These are phyloP conservation scores for Suhomyces tanzawaensis DNA, from an alignment of 805 yeast species.

Conservation along the genomic window DNA sequence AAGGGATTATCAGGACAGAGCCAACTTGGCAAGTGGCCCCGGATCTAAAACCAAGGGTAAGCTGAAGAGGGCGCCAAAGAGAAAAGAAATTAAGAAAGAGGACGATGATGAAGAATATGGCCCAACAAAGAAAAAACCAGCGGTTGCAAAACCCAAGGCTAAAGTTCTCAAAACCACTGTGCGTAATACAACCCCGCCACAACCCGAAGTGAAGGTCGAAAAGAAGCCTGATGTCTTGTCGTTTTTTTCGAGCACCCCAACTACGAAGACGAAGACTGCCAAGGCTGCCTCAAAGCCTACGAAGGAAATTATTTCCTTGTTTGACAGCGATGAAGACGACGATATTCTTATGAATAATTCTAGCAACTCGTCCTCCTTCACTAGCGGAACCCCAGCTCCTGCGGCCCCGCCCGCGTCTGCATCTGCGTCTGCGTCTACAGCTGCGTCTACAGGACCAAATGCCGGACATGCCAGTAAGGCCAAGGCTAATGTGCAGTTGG, in stretches of 20 bases:
- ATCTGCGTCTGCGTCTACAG: too few species aligned
- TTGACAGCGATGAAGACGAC: constrained; percentile 38
- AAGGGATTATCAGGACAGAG: constrained; percentile 61
- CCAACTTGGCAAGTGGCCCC: constrained; percentile 44
- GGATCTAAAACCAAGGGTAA: constrained; percentile 41
- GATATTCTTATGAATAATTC: constrained; percentile 19
- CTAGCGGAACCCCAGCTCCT: constrained; percentile 5
- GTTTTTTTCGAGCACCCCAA: constrained; percentile 14
- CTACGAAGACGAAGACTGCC: background rate
- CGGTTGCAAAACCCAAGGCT: constrained; percentile 1
- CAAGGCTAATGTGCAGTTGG: background rate
- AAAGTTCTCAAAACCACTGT: background rate
- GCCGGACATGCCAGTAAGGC: background rate
- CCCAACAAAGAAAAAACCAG: constrained; percentile 7
- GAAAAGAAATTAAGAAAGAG: constrained; percentile 10
- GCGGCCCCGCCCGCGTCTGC: too few species aligned
- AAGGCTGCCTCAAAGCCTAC: constrained; percentile 7
- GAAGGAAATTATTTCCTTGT: constrained; percentile 13
- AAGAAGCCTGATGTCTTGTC: constrained; percentile 14
- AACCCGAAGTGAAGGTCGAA: constrained; percentile 5
- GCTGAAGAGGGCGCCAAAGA: constrained; percentile 6
- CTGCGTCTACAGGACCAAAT: background rate
- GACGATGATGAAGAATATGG: constrained; percentile 5
- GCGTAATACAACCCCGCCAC: background rate
- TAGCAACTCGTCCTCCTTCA: constrained; percentile 2